These are phyloP conservation scores for Thalia dealbata DNA, from an alignment of 176 grass and related monocot genomes.

Conservation along the genomic window DNA sequence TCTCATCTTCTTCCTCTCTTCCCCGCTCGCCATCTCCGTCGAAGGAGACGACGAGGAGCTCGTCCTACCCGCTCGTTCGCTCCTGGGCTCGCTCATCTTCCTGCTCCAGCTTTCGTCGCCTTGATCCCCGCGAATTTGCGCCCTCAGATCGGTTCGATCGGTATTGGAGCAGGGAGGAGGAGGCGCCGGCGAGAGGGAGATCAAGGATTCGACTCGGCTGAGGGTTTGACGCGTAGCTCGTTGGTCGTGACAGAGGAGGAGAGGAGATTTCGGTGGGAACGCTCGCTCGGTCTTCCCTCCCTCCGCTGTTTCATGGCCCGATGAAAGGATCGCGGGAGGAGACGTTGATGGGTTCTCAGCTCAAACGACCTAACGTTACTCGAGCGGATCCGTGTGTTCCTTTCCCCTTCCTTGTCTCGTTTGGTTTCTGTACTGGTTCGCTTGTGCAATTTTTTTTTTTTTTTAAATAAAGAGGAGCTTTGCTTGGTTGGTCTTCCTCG, in stretches of 20 bases:
- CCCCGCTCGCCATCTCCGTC: constrained; percentile 3
- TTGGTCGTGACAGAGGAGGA: neutral
- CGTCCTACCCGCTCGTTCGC: neutral
- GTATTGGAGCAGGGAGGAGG: neutral
- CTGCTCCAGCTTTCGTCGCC: neutral
- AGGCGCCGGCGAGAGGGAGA: neutral
- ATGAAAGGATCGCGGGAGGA: constrained; percentile 55
- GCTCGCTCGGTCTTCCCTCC: neutral
- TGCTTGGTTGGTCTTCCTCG: neutral
- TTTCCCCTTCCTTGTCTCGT: constrained; percentile 10
- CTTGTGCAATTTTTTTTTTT: neutral
- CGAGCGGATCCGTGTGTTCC: constrained; percentile 91
- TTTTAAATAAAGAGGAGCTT: neutral
- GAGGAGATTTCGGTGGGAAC: neutral
- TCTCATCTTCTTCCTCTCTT: neutral
- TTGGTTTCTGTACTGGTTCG: constrained; percentile 1
- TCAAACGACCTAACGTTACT: constrained; percentile 53
- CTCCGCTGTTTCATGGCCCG: constrained; percentile 29
- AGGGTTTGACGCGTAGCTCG: neutral
- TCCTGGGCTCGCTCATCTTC: neutral
- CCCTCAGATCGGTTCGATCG: constrained; percentile 3
- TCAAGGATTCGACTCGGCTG: neutral
- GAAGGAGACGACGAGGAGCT: neutral
- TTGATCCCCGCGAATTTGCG: neutral
- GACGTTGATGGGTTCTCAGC: constrained; percentile 70